Evolutionary conservation across 495 filamentous ascomycete genomes (phyloP), one percentile per base, ranked within the genome.

Genomic region (Geopyxis carbonaria): DNA sequence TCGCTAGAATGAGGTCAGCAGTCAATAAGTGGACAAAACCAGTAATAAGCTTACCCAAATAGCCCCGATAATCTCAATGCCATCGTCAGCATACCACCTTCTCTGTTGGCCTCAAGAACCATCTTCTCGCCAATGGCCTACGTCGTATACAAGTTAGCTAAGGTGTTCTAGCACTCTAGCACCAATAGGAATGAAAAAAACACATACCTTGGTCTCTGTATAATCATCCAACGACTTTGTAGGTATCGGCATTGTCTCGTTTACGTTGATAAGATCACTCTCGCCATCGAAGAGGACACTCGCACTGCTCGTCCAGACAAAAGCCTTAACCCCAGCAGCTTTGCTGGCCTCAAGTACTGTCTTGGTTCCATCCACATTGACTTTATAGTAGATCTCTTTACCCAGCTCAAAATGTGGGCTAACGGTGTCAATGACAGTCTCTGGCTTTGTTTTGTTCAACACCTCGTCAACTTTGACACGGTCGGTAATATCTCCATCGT

Each of bases 371-470:
- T 80, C 78, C 1, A 99, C 82, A 59, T 95, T 99, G 45, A 99
- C 89, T 62, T 80, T 85, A 40, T 71, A 66, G 60, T 75, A 77
- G 1, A 84, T 45, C 45, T 74, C 76, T 35, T 72, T 61, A 2
- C 61, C 61, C 36, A 67, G 61, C 20, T 64, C 64, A 18, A 71
- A 64, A 4, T 70, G 61, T 2, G 82, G 80, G 3, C 77, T 79
- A n/a, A 87, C 91, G 8, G 89, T 95, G 61, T 99, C 85, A 45
- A 95, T 89, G 28, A 99, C 78, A 8, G 89, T 72, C 48, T 83
- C 73, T n/a, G 91, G 84, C 59, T 74, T 76, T 29, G 76, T 63
- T 36, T 69, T 68, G 11, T 65, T 53, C 57, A 95, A 77, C 8
- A 91, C 62, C 9, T 61, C 57, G 38, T 75, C 57, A 50, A 93